Percentiles rank a stretch among this genome's conserved stretches.
These are phyloP conservation scores for Boletus pseudo-olivaceus DNA, from an alignment of 768 basidiomycete species.

Conservation along the genomic window DNA sequence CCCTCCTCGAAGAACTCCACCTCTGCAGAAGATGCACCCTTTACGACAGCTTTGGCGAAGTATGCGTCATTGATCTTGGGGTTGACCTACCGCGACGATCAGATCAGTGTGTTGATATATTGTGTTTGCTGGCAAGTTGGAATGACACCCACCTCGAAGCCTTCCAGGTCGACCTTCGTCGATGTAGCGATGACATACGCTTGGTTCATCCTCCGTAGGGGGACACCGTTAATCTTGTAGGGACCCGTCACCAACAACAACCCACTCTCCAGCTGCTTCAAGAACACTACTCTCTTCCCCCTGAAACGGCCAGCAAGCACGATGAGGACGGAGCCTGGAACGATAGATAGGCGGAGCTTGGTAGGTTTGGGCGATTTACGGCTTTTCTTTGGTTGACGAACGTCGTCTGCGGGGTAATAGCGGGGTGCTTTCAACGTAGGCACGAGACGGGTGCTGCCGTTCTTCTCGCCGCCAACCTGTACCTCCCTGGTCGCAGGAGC, in stretches of 20 bases:
- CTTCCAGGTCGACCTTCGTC: slow-evolving; percentile 81
- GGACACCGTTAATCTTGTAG: slow-evolving; percentile 97
- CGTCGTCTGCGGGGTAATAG: slow-evolving; percentile 95
- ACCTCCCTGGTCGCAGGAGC: slow-evolving; percentile 69
- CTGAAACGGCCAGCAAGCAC: slow-evolving; percentile 96
- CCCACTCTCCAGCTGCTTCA: slow-evolving; percentile 93
- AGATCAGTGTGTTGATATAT: background rate
- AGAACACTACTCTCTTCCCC: slow-evolving; percentile 96
- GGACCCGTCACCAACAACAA: slow-evolving; percentile 95
- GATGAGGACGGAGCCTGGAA: slow-evolving; percentile 92
- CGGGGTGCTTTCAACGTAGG: slow-evolving; percentile 83
- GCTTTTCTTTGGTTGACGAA: slow-evolving; percentile 85
- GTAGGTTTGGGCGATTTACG: slow-evolving; percentile 82
- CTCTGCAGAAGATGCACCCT: slow-evolving; percentile 79
- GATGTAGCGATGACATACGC: slow-evolving; percentile 99
- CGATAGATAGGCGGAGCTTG: slow-evolving; percentile 81
- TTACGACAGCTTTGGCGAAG: slow-evolving; percentile 77
- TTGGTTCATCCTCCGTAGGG: slow-evolving; percentile 96
- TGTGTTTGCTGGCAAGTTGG: background rate
- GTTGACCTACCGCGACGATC: slow-evolving; percentile 53
- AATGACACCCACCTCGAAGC: slow-evolving; percentile 57
- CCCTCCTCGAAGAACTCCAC: slow-evolving; percentile 96
- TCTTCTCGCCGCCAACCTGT: slow-evolving; percentile 84
- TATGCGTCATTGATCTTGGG: slow-evolving; percentile 92
- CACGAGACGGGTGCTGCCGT: slow-evolving; percentile 83